Evolutionary conservation across 305 asterid genomes (phyloP).

Genomic region (Fraxinus latifolia): DNA sequence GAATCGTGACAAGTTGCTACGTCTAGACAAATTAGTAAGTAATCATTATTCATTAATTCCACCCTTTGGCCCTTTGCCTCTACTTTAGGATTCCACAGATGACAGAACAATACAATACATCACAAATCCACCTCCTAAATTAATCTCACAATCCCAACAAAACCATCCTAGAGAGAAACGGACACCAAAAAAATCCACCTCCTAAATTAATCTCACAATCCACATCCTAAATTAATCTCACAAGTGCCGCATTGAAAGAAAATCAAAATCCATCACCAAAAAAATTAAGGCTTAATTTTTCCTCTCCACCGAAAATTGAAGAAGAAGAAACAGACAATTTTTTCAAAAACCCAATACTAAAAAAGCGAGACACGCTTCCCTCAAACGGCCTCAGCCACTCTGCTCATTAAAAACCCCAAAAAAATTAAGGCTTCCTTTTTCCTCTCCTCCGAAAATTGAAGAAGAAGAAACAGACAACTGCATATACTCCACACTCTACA

Average conservation of each 20-base stretch:
- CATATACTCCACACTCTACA: no score
- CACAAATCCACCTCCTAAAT: neutral
- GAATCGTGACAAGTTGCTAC: neutral
- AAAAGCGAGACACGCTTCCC: no score
- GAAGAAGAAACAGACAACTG: no score
- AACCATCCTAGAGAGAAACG: neutral
- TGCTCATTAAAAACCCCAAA: no score
- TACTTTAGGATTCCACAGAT: neutral
- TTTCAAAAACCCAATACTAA: no score
- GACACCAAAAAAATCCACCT: neutral
- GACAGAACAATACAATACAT: neutral
- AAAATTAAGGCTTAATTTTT: neutral
- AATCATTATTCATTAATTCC: neutral
- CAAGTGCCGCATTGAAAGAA: neutral
- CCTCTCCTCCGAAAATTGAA: no score
- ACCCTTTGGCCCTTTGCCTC: neutral
- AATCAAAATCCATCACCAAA: constrained; percentile 10
- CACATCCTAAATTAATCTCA: neutral
- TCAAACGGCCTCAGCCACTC: no score
- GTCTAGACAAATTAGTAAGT: neutral
- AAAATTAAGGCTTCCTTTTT: no score
- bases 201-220: neutral
- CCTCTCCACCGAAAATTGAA: no score
- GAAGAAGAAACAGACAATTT: no score
- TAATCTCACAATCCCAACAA: neutral